Percentiles rank a stretch among this genome's conserved stretches.
Evolutionary conservation across 805 yeast genomes (phyloP).

Genomic region (Schizosaccharomyces osmophilus): DNA sequence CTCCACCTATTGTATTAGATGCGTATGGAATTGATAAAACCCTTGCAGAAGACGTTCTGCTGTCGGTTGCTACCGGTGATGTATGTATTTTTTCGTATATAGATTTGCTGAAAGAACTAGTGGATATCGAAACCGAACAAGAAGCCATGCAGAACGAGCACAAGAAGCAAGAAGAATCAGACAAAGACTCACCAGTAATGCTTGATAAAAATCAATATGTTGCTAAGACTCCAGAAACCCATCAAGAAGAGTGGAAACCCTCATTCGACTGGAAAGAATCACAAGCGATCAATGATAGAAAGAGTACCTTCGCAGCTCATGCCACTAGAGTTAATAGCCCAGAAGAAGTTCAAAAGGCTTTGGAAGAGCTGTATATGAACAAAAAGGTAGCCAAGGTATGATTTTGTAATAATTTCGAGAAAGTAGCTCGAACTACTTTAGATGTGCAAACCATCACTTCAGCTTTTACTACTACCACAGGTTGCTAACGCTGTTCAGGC

Average conservation of each 20-base stretch:
- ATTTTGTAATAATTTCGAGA: background rate
- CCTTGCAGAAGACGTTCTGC: conserved; percentile 1
- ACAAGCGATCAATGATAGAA: conserved; percentile 59
- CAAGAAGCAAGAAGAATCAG: background rate
- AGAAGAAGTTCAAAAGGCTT: conserved; percentile 34
- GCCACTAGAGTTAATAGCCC: conserved; percentile 37
- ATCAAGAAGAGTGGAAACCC: background rate
- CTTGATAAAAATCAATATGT: background rate
- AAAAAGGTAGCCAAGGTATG: conserved; percentile 24
- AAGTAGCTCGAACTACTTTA: background rate
- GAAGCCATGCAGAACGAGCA: background rate
- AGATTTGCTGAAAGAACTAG: background rate
- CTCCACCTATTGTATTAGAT: background rate
- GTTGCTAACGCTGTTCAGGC: conserved; percentile 19
- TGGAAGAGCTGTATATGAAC: conserved; percentile 33
- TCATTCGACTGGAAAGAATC: conserved; percentile 36
- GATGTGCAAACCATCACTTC: background rate
- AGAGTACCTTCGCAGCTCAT: conserved; percentile 63
- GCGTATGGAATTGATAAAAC: background rate
- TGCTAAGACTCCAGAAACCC: background rate
- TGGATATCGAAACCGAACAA: background rate
- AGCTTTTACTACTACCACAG: background rate
- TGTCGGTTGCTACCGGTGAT: conserved; percentile 1
- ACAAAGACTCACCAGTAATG: background rate
- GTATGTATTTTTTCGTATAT: background rate